Evolutionary conservation across 768 basidiomycete genomes (phyloP).

Genomic region (Tephrocybe sp.): DNA sequence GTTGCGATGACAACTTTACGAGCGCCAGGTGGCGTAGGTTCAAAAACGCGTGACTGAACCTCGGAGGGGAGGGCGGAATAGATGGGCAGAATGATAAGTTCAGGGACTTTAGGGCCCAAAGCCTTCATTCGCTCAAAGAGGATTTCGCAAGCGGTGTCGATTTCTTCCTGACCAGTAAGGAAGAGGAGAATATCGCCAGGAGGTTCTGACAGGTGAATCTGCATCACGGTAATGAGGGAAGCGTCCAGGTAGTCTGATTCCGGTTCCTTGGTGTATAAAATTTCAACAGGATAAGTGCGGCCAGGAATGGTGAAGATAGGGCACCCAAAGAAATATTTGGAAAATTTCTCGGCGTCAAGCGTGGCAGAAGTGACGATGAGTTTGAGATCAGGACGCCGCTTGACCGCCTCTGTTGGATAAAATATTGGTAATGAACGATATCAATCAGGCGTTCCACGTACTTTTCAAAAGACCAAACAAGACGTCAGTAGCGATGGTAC

Average conservation of each 20-base stretch:
- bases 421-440: slow-evolving; percentile 15
- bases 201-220: slow-evolving; percentile 98
- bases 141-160: slow-evolving; percentile 97
- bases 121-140: slow-evolving; percentile 99
- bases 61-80: slow-evolving; percentile 98
- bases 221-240: slow-evolving; percentile 98
- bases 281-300: slow-evolving; percentile 97
- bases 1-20: slow-evolving; percentile 99
- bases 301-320: slow-evolving; percentile 99
- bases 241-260: slow-evolving; percentile 98
- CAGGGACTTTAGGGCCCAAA: slow-evolving; percentile 96
- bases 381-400: slow-evolving; percentile 93
- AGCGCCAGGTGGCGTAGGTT: slow-evolving; percentile 96
- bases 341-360: slow-evolving; percentile 99
- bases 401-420: slow-evolving; percentile 76
- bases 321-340: slow-evolving; percentile 98
- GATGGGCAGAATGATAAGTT: slow-evolving; percentile 94
- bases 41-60: slow-evolving; percentile 97
- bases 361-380: slow-evolving; percentile 98
- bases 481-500: slow-evolving; percentile 98
- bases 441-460: slow-evolving; percentile 29
- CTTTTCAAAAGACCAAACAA: slow-evolving; percentile 95
- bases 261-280: slow-evolving; percentile 98
- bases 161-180: slow-evolving; percentile 98
- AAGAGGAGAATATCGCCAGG: slow-evolving; percentile 96